Percentiles rank a stretch among this genome's conserved stretches.
phyloP scores from a whole-genome alignment of 306 rosid species.

The Vigna radiata region DNA sequence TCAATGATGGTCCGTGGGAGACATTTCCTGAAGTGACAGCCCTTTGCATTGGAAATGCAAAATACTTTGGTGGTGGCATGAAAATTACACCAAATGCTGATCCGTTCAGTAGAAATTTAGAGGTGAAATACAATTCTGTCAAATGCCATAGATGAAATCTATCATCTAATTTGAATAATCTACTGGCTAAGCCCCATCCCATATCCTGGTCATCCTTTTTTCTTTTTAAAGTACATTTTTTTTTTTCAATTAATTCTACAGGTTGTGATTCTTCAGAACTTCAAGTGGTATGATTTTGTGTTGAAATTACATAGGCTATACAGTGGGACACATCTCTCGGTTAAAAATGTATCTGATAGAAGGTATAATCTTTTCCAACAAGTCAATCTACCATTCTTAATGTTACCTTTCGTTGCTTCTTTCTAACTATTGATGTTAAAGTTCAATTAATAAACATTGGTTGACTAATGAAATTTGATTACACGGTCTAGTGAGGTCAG shows the following conservation, averaged over 20 bases:
- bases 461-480: constrained; percentile 23
- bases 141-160: constrained; percentile 15
- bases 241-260: constrained; percentile 38
- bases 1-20: constrained; percentile 87
- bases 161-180: constrained; percentile 28
- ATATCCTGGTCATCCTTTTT: constrained; percentile 16
- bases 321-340: constrained; percentile 81
- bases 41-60: constrained; percentile 87
- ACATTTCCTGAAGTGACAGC: constrained; percentile 79
- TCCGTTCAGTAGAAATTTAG: constrained; percentile 72
- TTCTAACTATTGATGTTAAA: constrained; percentile 14
- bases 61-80: constrained; percentile 98
- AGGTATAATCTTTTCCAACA: constrained; percentile 57
- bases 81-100: constrained; percentile 85
- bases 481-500: not conserved
- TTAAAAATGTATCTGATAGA: constrained; percentile 76
- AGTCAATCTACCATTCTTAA: constrained; percentile 20
- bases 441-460: not conserved
- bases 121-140: constrained; percentile 59
- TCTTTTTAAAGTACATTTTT: constrained; percentile 1
- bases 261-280: constrained; percentile 90
- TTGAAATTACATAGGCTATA: constrained; percentile 79
- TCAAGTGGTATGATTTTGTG: constrained; percentile 91
- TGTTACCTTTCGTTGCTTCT: constrained; percentile 19
- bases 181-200: constrained; percentile 32